These are phyloP conservation scores for Fusarium succisae DNA, from an alignment of 2,329 filamentous ascomycete species.

Conservation along the genomic window DNA sequence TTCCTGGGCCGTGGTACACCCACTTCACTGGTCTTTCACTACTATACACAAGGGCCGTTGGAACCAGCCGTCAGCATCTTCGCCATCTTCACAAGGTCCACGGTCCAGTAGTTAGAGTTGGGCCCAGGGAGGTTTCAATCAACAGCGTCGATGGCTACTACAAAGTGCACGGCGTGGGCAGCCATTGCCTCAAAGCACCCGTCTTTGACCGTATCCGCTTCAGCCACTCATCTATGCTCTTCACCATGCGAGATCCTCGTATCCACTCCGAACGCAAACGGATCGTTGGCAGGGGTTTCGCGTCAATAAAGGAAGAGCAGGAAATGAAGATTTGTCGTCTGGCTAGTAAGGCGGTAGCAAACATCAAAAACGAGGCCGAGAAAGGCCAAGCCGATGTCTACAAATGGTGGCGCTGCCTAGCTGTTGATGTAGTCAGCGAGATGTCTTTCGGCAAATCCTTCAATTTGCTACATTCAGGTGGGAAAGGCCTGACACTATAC, in stretches of 20 bases:
- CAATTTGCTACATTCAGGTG: neutral
- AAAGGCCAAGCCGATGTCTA: neutral
- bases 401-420: constrained; percentile 15
- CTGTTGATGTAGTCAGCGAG: constrained; percentile 5
- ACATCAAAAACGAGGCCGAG: neutral
- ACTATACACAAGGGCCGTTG: neutral
- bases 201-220: constrained; percentile 7
- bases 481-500: neutral
- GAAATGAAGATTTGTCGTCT: neutral
- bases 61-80: constrained; percentile 2
- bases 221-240: constrained; percentile 5
- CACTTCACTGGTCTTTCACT: neutral
- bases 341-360: neutral
- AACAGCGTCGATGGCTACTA: constrained; percentile 15
- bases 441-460: constrained; percentile 8
- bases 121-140: neutral
- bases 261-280: constrained; percentile 2
- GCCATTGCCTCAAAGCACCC: constrained; percentile 2
- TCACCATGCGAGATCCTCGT: constrained; percentile 4
- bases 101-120: neutral
- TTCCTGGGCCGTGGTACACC: constrained; percentile 7
- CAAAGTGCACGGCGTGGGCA: constrained; percentile 9
- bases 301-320: neutral
- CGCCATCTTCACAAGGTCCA: neutral
- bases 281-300: neutral